These are phyloP conservation scores for Vaccinium myrtillus DNA, from an alignment of 148 eudicot genomes.

Conservation along the genomic window DNA sequence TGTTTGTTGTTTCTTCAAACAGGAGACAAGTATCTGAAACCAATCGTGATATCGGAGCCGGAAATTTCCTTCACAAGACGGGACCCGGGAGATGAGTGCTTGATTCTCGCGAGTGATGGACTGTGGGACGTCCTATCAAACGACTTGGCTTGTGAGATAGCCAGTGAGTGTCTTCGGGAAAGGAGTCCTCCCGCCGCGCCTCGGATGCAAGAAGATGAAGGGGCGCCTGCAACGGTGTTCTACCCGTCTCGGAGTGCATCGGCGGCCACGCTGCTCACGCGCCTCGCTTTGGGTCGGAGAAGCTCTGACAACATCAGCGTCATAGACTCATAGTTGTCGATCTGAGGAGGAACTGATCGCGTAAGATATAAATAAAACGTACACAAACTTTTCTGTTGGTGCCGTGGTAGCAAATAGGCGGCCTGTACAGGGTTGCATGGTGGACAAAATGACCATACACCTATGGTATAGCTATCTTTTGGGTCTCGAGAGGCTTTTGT, in stretches of 20 bases:
- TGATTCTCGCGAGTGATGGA: constrained; percentile 47
- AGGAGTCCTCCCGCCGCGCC: background rate
- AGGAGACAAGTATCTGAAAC: constrained; percentile 44
- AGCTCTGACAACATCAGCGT: constrained; percentile 49
- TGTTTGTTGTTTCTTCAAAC: constrained; percentile 9
- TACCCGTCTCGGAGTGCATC: constrained; percentile 24
- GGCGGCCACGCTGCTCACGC: constrained; percentile 43
- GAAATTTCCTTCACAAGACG: constrained; percentile 34
- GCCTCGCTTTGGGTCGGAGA: constrained; percentile 36
- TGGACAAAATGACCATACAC: background rate
- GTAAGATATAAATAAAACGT: background rate
- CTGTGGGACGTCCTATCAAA: constrained; percentile 43
- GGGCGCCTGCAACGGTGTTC: background rate
- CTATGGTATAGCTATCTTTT: too few relatives aligned
- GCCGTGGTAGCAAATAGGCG: background rate
- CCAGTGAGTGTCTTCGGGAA: constrained; percentile 27
- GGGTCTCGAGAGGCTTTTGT: too few relatives aligned
- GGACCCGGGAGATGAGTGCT: constrained; percentile 35
- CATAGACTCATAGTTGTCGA: constrained; percentile 45
- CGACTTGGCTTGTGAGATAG: constrained; percentile 34
- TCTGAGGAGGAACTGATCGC: constrained; percentile 26
- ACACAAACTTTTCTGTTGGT: background rate
- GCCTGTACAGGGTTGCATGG: background rate
- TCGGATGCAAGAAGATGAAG: background rate
- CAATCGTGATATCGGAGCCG: constrained; percentile 35